phyloP scores from a whole-genome alignment of 2,329 filamentous ascomycete species.

The Ceratocystis smalleyi region DNA sequence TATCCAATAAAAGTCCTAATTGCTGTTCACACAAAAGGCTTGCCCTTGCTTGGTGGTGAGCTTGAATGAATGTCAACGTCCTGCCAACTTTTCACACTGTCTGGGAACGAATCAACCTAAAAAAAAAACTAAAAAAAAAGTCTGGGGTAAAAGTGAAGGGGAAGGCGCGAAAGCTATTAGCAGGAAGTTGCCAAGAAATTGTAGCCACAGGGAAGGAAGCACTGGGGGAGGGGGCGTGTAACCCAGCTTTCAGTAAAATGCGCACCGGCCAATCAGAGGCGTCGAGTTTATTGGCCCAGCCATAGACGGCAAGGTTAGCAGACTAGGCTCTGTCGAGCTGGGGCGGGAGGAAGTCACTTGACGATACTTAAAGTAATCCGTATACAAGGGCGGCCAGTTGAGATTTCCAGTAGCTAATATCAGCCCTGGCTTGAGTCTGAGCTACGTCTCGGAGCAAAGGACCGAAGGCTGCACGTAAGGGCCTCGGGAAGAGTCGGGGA shows the following conservation, averaged over 20 bases:
- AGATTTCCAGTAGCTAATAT: not conserved
- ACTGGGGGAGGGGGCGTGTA: not conserved
- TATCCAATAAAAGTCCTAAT: not conserved
- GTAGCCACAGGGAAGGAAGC: slow-evolving; percentile 10
- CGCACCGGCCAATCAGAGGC: not conserved
- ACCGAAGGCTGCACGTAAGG: not conserved
- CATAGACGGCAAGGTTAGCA: too few species aligned
- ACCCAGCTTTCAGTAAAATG: not conserved
- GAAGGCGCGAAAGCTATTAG: not conserved
- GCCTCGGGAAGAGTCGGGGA: not conserved
- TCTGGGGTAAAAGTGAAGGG: not conserved
- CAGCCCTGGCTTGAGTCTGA: not conserved
- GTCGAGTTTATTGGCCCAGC: not conserved
- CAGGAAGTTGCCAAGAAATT: not conserved
- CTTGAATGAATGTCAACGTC: not conserved
- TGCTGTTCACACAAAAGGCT: not conserved
- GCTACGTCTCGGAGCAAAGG: slow-evolving; percentile 6
- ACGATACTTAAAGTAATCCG: not conserved
- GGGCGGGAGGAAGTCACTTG: not conserved
- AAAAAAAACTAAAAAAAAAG: not conserved
- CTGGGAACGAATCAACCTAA: not conserved
- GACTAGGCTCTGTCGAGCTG: not conserved
- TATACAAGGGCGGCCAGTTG: not conserved
- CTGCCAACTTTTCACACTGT: not conserved
- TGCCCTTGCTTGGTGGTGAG: not conserved